phyloP scores from a whole-genome alignment of 2,329 filamentous ascomycete species.

The Herpotrichia juniperi region DNA sequence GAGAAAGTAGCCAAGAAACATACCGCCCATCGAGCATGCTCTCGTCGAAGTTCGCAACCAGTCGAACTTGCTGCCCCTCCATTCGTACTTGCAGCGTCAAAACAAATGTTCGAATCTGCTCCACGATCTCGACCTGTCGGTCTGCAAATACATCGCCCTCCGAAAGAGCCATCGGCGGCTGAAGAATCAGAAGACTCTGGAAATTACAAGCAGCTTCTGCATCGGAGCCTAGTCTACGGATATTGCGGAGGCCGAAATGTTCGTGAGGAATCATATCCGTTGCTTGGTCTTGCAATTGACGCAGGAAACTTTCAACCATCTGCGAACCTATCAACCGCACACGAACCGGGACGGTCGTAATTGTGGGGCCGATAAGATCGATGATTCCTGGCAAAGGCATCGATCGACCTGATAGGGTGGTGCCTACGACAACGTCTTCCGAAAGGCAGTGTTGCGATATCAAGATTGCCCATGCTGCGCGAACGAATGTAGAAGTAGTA shows the following conservation, averaged over 20 bases:
- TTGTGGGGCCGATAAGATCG: constrained; percentile 65
- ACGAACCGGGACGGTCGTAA: constrained; percentile 64
- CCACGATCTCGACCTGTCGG: too few relatives aligned
- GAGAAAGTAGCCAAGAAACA: too few relatives aligned
- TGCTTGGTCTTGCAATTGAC: constrained; percentile 62
- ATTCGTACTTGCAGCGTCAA: too few relatives aligned
- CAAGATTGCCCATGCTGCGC: constrained; percentile 66
- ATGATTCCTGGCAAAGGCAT: constrained; percentile 53
- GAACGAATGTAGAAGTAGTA: constrained; percentile 58
- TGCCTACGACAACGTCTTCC: constrained; percentile 63
- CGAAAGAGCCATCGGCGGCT: too few relatives aligned
- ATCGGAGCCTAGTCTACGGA: constrained; percentile 51
- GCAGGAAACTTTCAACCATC: constrained; percentile 59
- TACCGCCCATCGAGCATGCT: too few relatives aligned
- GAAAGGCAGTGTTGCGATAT: constrained; percentile 61
- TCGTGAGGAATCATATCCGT: constrained; percentile 67
- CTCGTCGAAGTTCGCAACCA: too few relatives aligned
- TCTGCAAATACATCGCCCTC: too few relatives aligned
- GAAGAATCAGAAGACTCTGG: constrained; percentile 43
- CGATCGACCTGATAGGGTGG: constrained; percentile 65
- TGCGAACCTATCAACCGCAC: constrained; percentile 52
- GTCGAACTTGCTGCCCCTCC: too few relatives aligned
- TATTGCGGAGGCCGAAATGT: constrained; percentile 67
- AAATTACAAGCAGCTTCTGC: constrained; percentile 42
- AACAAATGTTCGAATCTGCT: too few relatives aligned